phyloP scores from a whole-genome alignment of 2,329 filamentous ascomycete genomes.

The Aspergillus arachidicola region DNA sequence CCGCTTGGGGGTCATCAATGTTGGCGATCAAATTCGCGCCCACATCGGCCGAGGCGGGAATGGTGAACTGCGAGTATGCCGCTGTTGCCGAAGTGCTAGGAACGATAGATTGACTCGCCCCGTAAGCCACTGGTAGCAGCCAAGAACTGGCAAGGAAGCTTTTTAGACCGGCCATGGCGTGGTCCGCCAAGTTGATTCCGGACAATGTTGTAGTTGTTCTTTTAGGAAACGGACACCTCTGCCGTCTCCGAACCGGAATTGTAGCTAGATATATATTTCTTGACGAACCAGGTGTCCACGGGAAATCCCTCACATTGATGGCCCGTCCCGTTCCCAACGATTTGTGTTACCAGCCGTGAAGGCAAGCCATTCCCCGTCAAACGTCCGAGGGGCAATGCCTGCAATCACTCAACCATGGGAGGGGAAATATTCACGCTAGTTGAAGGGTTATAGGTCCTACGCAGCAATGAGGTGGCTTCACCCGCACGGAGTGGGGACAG shows the following conservation, averaged over 20 bases:
- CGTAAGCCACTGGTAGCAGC: slow-evolving; percentile 30
- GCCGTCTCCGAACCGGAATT: not conserved
- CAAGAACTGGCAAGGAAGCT: slow-evolving; percentile 25
- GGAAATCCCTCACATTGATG: not conserved
- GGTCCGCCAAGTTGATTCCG: not conserved
- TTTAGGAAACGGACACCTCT: not conserved
- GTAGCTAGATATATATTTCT: not conserved
- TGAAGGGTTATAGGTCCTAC: not conserved
- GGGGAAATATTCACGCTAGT: not conserved
- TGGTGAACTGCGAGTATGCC: slow-evolving; percentile 45
- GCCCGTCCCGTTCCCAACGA: not conserved
- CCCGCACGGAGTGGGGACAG: not conserved
- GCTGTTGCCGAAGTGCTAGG: slow-evolving; percentile 21
- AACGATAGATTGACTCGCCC: slow-evolving; percentile 20
- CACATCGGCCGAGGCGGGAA: slow-evolving; percentile 50
- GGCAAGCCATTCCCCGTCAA: not conserved
- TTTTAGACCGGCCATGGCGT: slow-evolving; percentile 28
- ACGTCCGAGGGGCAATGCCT: not conserved
- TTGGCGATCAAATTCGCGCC: slow-evolving; percentile 61
- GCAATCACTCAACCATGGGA: not conserved
- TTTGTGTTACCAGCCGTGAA: not conserved
- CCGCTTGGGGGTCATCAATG: slow-evolving; percentile 64
- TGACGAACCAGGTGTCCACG: not conserved
- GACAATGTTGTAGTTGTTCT: slow-evolving; percentile 12
- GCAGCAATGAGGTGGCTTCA: not conserved